A percentile compares a stretch with the other conserved stretches of the same genome.
These are phyloP conservation scores for Spathaspora sp. DNA, from an alignment of 1,139 yeast genomes.

Conservation along the genomic window DNA sequence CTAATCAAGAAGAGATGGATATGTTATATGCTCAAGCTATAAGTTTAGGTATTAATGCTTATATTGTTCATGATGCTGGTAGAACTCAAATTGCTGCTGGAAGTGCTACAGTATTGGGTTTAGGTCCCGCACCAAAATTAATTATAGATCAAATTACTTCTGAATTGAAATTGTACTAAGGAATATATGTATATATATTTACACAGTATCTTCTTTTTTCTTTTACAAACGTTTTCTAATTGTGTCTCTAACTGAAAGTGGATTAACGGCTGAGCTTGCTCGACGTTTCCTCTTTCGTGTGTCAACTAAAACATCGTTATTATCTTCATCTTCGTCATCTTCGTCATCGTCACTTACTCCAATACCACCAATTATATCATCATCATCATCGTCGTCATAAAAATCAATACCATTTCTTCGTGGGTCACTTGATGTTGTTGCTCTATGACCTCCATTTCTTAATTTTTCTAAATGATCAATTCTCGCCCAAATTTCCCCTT, in stretches of 20 bases:
- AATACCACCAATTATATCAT: constrained; percentile 40
- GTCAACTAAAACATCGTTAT: constrained; percentile 35
- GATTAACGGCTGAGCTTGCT: constrained; percentile 47
- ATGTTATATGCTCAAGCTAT: constrained; percentile 78
- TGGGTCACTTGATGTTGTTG: constrained; percentile 28
- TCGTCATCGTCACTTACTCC: constrained; percentile 36
- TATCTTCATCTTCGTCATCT: constrained; percentile 29
- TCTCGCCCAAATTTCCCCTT: constrained; percentile 68
- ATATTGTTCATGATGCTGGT: constrained; percentile 92
- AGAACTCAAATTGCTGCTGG: constrained; percentile 95
- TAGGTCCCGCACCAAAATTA: constrained; percentile 95
- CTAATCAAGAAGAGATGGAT: constrained; percentile 74
- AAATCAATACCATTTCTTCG: constrained; percentile 43
- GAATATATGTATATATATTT: background rate
- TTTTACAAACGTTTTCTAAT: constrained; percentile 10
- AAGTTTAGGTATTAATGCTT: constrained; percentile 73
- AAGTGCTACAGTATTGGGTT: constrained; percentile 88
- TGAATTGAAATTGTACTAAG: constrained; percentile 67
- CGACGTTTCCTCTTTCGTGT: constrained; percentile 36
- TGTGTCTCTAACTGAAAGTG: constrained; percentile 28
- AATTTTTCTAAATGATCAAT: constrained; percentile 54
- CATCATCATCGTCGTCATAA: constrained; percentile 44
- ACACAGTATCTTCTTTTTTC: background rate
- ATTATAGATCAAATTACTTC: constrained; percentile 81
- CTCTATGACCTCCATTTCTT: constrained; percentile 38